Evolutionary conservation across 1,139 yeast genomes (phyloP).

Genomic region (Hansenula sp.): DNA sequence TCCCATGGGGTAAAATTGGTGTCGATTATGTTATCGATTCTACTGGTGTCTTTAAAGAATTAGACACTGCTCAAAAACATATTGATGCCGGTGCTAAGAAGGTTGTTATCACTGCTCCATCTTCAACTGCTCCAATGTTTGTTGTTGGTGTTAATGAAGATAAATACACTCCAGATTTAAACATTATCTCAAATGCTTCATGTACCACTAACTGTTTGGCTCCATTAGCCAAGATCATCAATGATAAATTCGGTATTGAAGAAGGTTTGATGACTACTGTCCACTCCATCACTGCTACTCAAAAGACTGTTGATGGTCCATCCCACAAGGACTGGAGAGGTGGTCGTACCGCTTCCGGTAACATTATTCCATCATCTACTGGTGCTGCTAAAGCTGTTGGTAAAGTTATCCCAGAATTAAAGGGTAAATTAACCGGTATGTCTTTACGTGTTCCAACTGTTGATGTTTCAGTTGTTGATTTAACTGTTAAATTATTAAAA

Average conservation of each 20-base stretch:
- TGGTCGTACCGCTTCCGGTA: constrained; percentile 90
- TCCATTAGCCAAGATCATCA: constrained; percentile 79
- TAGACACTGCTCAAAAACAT: constrained; percentile 79
- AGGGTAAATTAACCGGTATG: constrained; percentile 88
- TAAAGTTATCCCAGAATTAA: constrained; percentile 80
- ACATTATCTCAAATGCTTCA: constrained; percentile 79
- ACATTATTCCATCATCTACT: constrained; percentile 85
- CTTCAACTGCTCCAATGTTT: constrained; percentile 85
- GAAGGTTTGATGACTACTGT: constrained; percentile 90
- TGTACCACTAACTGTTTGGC: constrained; percentile 91
- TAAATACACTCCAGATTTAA: constrained; percentile 65
- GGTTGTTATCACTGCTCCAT: constrained; percentile 84
- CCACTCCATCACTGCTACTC: constrained; percentile 86
- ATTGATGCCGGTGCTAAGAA: constrained; percentile 86
- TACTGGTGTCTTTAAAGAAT: constrained; percentile 81
- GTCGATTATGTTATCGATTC: constrained; percentile 81
- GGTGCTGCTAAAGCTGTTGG: constrained; percentile 95
- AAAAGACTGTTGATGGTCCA: constrained; percentile 90
- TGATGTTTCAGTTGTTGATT: constrained; percentile 78
- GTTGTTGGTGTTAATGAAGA: constrained; percentile 83
- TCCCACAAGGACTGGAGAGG: constrained; percentile 96
- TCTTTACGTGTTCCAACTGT: constrained; percentile 87
- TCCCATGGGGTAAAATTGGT: constrained; percentile 79
- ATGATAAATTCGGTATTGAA: constrained; percentile 77
- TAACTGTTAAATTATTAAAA: constrained; percentile 66